Percentiles rank a stretch among this genome's conserved stretches.
Evolutionary conservation across 768 basidiomycete species (phyloP).

Genomic region (Leccinum boreale): DNA sequence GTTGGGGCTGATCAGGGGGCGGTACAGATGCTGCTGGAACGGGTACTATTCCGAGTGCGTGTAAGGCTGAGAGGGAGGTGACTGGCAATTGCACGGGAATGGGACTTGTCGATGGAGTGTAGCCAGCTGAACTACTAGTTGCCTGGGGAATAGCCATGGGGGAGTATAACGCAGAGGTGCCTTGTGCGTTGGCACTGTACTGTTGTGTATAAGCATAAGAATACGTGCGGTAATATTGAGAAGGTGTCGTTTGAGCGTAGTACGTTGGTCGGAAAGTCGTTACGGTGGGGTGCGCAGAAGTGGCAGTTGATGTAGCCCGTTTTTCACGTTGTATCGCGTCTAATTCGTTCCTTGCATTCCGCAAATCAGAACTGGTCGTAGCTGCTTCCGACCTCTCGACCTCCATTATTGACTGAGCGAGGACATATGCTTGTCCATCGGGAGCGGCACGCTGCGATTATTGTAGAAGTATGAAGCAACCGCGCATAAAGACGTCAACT

Average conservation of each 20-base stretch:
- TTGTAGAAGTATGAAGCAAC: background rate
- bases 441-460: conserved; percentile 52
- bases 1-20: conserved; percentile 55
- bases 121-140: conserved; percentile 30
- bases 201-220: conserved; percentile 64
- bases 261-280: conserved; percentile 40
- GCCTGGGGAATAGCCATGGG: conserved; percentile 35
- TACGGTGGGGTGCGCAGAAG: conserved; percentile 32
- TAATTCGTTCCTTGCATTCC: conserved; percentile 57
- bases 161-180: conserved; percentile 23
- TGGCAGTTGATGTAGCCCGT: conserved; percentile 36
- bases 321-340: conserved; percentile 71
- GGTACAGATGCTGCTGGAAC: conserved; percentile 55
- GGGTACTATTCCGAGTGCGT: conserved; percentile 71
- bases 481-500: conserved; percentile 17
- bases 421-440: conserved; percentile 59
- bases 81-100: conserved; percentile 73
- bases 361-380: conserved; percentile 54
- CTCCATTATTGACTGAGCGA: conserved; percentile 65
- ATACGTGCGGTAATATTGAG: conserved; percentile 63
- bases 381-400: conserved; percentile 62
- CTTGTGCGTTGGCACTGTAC: conserved; percentile 35
- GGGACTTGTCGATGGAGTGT: conserved; percentile 28
- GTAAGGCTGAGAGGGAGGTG: conserved; percentile 51
- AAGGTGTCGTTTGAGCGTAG: conserved; percentile 35